These are phyloP conservation scores for Extremus antarcticus DNA, from an alignment of 495 filamentous ascomycete species.

Conservation along the genomic window DNA sequence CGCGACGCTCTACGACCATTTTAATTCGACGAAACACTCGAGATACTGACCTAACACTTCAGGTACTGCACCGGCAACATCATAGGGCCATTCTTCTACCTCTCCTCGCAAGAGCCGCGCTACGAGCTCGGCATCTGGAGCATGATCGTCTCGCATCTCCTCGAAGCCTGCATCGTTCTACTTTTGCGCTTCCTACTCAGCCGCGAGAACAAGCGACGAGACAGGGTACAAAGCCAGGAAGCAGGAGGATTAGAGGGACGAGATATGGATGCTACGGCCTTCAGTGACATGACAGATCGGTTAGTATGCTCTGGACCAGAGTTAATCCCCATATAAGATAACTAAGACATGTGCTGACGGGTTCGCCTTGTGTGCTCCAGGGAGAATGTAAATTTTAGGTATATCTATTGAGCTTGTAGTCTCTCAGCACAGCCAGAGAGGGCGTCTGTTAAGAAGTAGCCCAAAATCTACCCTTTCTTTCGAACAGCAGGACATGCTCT, in stretches of 20 bases:
- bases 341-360: not conserved
- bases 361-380: constrained; percentile 7
- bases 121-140: constrained; percentile 52
- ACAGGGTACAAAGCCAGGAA: constrained; percentile 39
- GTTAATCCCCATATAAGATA: no score
- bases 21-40: no score
- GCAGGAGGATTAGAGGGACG: constrained; percentile 39
- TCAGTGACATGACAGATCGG: constrained; percentile 43
- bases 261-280: constrained; percentile 37
- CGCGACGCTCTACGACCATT: no score
- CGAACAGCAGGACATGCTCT: no score
- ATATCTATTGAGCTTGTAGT: constrained; percentile 29
- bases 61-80: constrained; percentile 44
- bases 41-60: no score
- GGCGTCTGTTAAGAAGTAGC: no score
- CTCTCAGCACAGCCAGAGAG: no score
- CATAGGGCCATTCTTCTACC: constrained; percentile 53
- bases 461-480: no score
- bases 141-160: constrained; percentile 39
- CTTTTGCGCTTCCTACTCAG: constrained; percentile 39
- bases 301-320: not conserved
- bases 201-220: constrained; percentile 47
- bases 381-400: constrained; percentile 44
- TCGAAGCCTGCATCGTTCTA: constrained; percentile 30
- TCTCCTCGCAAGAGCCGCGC: constrained; percentile 42